Base-by-base conservation (phyloP, 179 eudicot species). In the Beta lomatogona region DNA sequence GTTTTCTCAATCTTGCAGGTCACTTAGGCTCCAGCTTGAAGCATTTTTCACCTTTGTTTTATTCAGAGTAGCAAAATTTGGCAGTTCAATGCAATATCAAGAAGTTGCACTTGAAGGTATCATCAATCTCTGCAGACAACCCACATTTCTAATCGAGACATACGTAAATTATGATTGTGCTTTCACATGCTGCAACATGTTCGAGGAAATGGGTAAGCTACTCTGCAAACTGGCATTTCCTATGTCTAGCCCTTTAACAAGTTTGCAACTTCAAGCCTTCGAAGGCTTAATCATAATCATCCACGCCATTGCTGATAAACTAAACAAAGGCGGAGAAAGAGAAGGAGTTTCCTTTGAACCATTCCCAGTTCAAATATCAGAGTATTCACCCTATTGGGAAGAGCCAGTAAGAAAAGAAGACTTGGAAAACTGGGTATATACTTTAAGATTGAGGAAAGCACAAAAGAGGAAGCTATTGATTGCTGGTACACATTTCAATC, bases 71-170 rank as follows among this genome's bases (percentile, higher is more conserved):
- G 88, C 90, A 71, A 77, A 85, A 41, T 77, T 81, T n/a, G 89
- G 87, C 18, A 84, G 84, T 86, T 77, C 88, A 9, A 14, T 87
- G 22, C 96, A 90, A 60, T 88, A 86, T 60, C 97, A 91, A 77
- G 99, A 96, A 87, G 96, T 94, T 2, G 98, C 97, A 2, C 48
- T 94, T 50, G 99, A 96, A 86, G 99, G 90, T 28, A 82, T 96
- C 50, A 86, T 93, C 83, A 94, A 91, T 71, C 94, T 96, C 76
- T 93, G 94, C 80, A 86, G 98, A 63, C 97, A 96, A 77, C 95
- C 99, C 5, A 80, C 86, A 1, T 96, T 96, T 85, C 81, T 89
- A 44, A 81, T 94, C 2, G 99, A 96, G 84, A 87, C 81, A 25
- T 96, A 93, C 28, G 89, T 93, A 28, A 94, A 94, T 66, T 96